A percentile compares a stretch with the other conserved stretches of the same genome.
phyloP scores from a whole-genome alignment of 2,329 filamentous ascomycete species.

The Cladobotryum mycophilum region DNA sequence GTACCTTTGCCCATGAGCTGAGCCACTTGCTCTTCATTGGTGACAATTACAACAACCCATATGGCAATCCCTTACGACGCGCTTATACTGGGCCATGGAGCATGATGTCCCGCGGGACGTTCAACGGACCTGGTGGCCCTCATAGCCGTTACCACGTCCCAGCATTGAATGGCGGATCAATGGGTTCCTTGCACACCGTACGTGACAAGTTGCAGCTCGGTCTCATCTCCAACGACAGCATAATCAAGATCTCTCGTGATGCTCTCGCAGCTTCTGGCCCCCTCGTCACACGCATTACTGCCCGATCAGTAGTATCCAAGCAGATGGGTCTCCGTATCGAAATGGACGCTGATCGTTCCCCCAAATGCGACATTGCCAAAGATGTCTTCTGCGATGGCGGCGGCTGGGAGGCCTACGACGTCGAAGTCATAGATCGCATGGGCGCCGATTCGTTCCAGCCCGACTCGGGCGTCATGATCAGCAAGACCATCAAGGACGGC shows the following conservation, averaged over 20 bases:
- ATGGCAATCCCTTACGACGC: constrained; percentile 37
- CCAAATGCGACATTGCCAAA: constrained; percentile 33
- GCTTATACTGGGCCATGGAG: constrained; percentile 46
- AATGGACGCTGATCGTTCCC: constrained; percentile 39
- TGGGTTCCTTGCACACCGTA: constrained; percentile 47
- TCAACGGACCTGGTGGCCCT: constrained; percentile 48
- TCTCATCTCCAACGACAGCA: constrained; percentile 35
- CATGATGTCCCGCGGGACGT: constrained; percentile 46
- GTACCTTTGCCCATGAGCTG: constrained; percentile 47
- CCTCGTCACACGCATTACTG: constrained; percentile 40
- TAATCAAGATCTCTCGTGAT: constrained; percentile 39
- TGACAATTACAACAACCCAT: constrained; percentile 52
- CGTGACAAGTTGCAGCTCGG: constrained; percentile 48
- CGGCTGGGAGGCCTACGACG: constrained; percentile 43
- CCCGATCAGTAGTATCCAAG: constrained; percentile 37
- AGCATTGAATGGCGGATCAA: constrained; percentile 38
- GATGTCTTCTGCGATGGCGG: constrained; percentile 47
- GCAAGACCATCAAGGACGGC: constrained; percentile 44
- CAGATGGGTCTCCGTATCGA: constrained; percentile 43
- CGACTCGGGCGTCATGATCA: constrained; percentile 47
- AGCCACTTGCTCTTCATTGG: constrained; percentile 45
- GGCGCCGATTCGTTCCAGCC: constrained; percentile 47
- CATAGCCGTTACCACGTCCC: constrained; percentile 49
- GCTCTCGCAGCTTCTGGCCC: constrained; percentile 37
- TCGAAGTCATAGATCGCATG: constrained; percentile 49